Conservation (phyloP, 1,139 yeast genomes). For the Blastobotrys niveus region DNA sequence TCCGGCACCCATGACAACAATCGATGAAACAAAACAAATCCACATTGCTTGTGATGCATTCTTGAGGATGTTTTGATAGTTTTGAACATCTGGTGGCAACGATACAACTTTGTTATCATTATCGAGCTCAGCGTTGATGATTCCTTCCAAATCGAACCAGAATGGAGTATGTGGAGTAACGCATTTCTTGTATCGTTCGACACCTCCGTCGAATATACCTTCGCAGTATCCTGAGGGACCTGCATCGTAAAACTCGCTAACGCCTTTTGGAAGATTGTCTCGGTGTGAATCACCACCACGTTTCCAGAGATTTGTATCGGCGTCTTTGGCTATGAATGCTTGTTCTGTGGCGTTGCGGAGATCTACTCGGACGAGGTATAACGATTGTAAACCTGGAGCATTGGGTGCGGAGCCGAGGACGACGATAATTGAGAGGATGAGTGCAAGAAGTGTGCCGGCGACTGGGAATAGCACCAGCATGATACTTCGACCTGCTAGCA, state of each 20-base stretch:
- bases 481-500: conserved; percentile 31
- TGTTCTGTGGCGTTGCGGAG: conserved; percentile 30
- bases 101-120: conserved; percentile 26
- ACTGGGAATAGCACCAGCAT: conserved; percentile 38
- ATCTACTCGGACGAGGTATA: conserved; percentile 42
- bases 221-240: conserved; percentile 74
- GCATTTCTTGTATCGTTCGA: conserved; percentile 36
- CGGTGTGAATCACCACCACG: too few relatives aligned
- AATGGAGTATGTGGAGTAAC: conserved; percentile 41
- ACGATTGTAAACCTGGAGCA: conserved; percentile 34
- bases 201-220: conserved; percentile 36
- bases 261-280: too few relatives aligned
- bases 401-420: conserved; percentile 39
- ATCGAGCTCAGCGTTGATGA: conserved; percentile 42
- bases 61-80: conserved; percentile 35
- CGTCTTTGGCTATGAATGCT: background rate
- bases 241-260: conserved; percentile 56
- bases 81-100: conserved; percentile 35
- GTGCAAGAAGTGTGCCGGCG: conserved; percentile 37
- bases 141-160: conserved; percentile 55
- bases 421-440: conserved; percentile 39
- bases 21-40: conserved; percentile 43
- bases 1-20: conserved; percentile 39
- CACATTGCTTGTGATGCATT: conserved; percentile 44
- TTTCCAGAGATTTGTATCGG: too few relatives aligned